Evolutionary conservation across 2,329 filamentous ascomycete species (phyloP).

Genomic region (Cladosporium halotolerans): DNA sequence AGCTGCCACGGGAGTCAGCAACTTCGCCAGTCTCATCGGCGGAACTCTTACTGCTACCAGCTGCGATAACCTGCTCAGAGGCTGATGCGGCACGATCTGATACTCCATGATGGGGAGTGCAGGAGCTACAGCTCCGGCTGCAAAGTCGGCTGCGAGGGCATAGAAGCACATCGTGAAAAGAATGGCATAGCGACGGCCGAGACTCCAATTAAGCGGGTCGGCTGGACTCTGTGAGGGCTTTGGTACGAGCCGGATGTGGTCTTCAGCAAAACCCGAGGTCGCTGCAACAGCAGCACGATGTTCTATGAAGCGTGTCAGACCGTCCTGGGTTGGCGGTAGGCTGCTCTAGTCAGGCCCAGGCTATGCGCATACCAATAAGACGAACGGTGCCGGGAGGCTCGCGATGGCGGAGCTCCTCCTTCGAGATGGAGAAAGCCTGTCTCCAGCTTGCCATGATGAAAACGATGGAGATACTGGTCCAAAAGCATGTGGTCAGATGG

Average conservation of each 20-base stretch:
- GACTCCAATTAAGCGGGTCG: conserved; percentile 37
- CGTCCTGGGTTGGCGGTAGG: no score
- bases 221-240: conserved; percentile 34
- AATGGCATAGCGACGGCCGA: conserved; percentile 32
- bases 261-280: conserved; percentile 19
- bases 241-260: conserved; percentile 33
- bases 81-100: conserved; percentile 25
- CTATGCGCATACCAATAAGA: conserved; percentile 30
- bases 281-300: no score
- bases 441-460: conserved; percentile 30
- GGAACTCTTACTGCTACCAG: conserved; percentile 28
- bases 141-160: conserved; percentile 34
- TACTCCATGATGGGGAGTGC: conserved; percentile 30
- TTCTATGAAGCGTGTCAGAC: no score
- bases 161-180: conserved; percentile 34
- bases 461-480: background rate
- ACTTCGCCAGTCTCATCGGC: background rate
- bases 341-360: no score
- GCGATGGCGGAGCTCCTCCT: conserved; percentile 33
- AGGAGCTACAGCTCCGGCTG: conserved; percentile 31
- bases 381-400: conserved; percentile 36
- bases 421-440: conserved; percentile 34
- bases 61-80: conserved; percentile 31
- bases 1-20: background rate
- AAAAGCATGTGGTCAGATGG: background rate